Conservation (phyloP, 768 basidiomycete species). For the Ramaria sp. region DNA sequence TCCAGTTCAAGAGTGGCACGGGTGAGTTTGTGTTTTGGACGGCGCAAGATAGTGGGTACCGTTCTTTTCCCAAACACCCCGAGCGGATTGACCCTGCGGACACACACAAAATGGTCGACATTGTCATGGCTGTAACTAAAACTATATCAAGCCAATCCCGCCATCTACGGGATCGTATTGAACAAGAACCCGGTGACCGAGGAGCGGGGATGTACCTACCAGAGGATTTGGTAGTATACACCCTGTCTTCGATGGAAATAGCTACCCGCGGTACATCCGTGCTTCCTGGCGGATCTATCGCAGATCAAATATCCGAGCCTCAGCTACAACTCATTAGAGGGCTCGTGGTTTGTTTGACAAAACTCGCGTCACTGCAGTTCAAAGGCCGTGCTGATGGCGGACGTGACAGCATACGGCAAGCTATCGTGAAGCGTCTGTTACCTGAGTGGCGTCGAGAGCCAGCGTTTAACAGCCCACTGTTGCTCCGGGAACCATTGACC, state of each 20-base stretch:
- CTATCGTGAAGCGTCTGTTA: constrained; percentile 79
- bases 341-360: constrained; percentile 57
- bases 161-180: constrained; percentile 67
- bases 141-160: constrained; percentile 77
- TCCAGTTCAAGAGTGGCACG: constrained; percentile 71
- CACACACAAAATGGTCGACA: constrained; percentile 75
- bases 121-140: constrained; percentile 68
- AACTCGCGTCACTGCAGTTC: constrained; percentile 58
- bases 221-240: constrained; percentile 85
- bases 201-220: constrained; percentile 86
- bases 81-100: constrained; percentile 47
- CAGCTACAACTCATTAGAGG: constrained; percentile 71
- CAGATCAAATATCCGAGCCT: constrained; percentile 70
- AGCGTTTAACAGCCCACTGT: constrained; percentile 74
- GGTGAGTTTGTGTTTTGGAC: constrained; percentile 88
- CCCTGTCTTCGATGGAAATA: constrained; percentile 72
- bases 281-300: constrained; percentile 37
- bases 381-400: constrained; percentile 64
- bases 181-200: constrained; percentile 61
- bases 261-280: constrained; percentile 58
- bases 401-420: constrained; percentile 66
- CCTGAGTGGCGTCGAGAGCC: constrained; percentile 88
- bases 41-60: constrained; percentile 68
- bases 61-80: constrained; percentile 38
- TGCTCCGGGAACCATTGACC: constrained; percentile 84